Percentiles rank a stretch among this genome's conserved stretches.
Evolutionary conservation across 108 stramenopile species (phyloP).

Genomic region (Skeletonema costatum): DNA sequence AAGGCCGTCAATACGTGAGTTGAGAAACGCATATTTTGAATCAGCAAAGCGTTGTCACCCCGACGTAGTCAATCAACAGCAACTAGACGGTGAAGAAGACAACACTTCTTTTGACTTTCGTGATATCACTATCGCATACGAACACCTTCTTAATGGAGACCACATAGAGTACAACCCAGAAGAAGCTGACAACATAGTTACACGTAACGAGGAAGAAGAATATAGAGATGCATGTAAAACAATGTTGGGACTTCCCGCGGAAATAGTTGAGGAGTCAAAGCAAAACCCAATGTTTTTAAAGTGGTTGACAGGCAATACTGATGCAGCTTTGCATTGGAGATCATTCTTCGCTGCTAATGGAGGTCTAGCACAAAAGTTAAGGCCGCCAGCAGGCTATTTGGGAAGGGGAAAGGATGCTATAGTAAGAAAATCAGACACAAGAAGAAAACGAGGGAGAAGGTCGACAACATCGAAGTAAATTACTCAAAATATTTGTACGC

Average conservation of each 20-base stretch:
- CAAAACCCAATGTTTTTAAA: slow-evolving; percentile 77
- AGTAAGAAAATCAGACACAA: slow-evolving; percentile 25
- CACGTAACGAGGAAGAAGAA: slow-evolving; percentile 62
- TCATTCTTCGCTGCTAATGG: slow-evolving; percentile 72
- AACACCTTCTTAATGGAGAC: slow-evolving; percentile 48
- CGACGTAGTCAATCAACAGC: slow-evolving; percentile 37
- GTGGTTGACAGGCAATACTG: slow-evolving; percentile 77
- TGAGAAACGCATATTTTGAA: slow-evolving; percentile 73
- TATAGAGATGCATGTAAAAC: slow-evolving; percentile 66
- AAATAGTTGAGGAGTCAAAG: slow-evolving; percentile 87
- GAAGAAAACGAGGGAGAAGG: slow-evolving; percentile 19
- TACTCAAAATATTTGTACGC: background rate
- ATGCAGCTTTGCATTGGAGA: slow-evolving; percentile 75
- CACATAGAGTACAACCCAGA: slow-evolving; percentile 13
- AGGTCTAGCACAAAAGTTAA: slow-evolving; percentile 68
- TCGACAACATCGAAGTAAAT: background rate
- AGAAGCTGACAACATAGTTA: slow-evolving; percentile 27
- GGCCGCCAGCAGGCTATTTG: slow-evolving; percentile 37
- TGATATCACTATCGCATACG: slow-evolving; percentile 69
- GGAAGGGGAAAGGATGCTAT: slow-evolving; percentile 2
- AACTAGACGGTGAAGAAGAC: slow-evolving; percentile 17
- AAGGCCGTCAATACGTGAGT: slow-evolving; percentile 45
- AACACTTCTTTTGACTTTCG: slow-evolving; percentile 43
- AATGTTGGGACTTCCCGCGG: slow-evolving; percentile 70
- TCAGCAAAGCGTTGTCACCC: slow-evolving; percentile 80